Evolutionary conservation across 805 yeast species (phyloP), one percentile per base, ranked within the genome.

Genomic region (Ogataea nakhonphanomensis): DNA sequence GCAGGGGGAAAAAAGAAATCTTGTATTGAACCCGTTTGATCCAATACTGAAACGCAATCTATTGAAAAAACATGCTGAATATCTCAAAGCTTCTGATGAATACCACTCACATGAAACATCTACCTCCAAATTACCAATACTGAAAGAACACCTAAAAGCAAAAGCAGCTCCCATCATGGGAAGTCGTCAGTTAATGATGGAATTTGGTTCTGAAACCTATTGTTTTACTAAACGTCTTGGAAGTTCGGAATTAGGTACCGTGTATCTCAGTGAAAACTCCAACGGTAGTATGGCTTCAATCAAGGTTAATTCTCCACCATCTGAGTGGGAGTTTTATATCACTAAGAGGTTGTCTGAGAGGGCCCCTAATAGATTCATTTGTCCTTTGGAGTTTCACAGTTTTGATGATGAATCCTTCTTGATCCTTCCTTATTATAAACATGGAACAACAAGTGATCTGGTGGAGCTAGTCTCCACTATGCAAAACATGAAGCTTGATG

Each of bases 281-380:
- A 71, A 76, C 45, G 87, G 85, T 1, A 55, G 61, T 1, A 53
- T 74, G 25, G 73, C 70, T 36, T 95, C 96, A 0, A 61, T 89
- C 37, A 89, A 89, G 55, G 74, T 83, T 10, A 88, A 84, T 54
- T 69, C 71, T 12, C 87, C 91, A 0, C 65, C 85, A 0, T 73
- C 77, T 32, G 67, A 76, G 4, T 88, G 96, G 96, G 96, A 89
- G 60, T 85, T 73, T 52, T 87, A 84, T 56, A 78, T 86, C 12
- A 63, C 87, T 48, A 71, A 66, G 25, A 80, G 79, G 49, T 66
- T 85, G 1, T 77, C 76, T 26, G 41, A 57, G 39, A 57, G 80
- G 65, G 30, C 43, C 1, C 25, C 35, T 11, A 31, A 34, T 49
- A 29, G 48, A 10, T 52, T 58, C 22, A 69, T 85, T 1, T 55